Evolutionary conservation across 345 rosid species (phyloP), one percentile per base, ranked within the genome.

Genomic region (Iberis pinnata): DNA sequence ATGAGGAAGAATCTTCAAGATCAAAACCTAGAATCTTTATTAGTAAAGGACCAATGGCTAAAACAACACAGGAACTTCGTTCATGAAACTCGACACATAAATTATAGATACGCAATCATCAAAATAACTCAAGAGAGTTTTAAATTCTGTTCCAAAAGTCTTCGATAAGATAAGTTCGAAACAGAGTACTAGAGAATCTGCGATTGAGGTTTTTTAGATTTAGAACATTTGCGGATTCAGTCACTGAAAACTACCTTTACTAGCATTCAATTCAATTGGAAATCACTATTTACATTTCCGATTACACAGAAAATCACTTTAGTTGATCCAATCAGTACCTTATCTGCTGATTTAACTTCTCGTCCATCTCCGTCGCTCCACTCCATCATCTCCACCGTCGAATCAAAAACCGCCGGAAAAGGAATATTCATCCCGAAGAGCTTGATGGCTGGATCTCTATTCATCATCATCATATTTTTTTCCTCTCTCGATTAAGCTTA

Each of bases 401-500:
- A 43, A 4, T 56, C 33, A 42, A 42, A 35, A 49, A 33, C 77
- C 9, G 72, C 43, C 41, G 76, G 73, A 2, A 88, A 64, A 18
- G 79, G 72, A 29, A 88, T 82, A 51, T 75, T 85, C 78, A 39
- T 79, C 1, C 97, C 95, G 61, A 88, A 88, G 73, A 88, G 90
- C 77, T 50, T 85, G 68, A 88, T 78, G 45, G 83, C 79, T 3
- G 86, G 73, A 55, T 84, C 84, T 58, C 69, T 70, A 68, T 10
- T 80, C 47, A 71, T 73, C 35, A 44, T 67, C 84, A 78, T 83
- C 72, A 52, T 56, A 43, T 54, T 17, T 36, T 11, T 44, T 12
- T 18, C n/a, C n/a, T n/a, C n/a, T n/a, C n/a, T n/a, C n/a, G 43
- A 38, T 10, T 8, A 24, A 45, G 61, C 45, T 57, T 36, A 31